Evolutionary conservation across 768 basidiomycete genomes (phyloP), one percentile per base, ranked within the genome.

Genomic region (Melanogaster broomeanus): DNA sequence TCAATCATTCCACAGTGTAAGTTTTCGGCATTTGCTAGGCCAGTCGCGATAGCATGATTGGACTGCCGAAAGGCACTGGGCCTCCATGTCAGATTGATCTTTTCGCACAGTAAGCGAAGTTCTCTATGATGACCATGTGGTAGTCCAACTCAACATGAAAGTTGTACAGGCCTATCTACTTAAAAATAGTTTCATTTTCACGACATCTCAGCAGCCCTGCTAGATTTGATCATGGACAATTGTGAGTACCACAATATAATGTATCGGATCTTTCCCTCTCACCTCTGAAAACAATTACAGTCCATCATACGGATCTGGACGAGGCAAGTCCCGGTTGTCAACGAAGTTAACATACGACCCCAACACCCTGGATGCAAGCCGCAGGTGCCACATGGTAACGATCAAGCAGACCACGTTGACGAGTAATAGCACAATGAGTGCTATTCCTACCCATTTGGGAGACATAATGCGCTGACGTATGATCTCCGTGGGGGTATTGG

Each of bases 251-350:
- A 31, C 12, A 31, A 31, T 31, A n/a, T 10, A 31, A 31, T 27
- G 25, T 4, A 8, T 4, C 4, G 25, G 4, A 27, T 31, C 12
- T 31, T 31, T 31, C 2, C 31, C 12, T 31, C 28, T 30, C 13
- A 40, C 21, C 33, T 21, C 21, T 16, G 39, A 16, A 35, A 31
- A 30, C 15, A 21, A 48, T 67, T 43, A 67, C 41, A 69, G 57
- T 39, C 66, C 66, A 43, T 69, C 63, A 42, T 67, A 69, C 10
- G 53, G 65, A 45, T 69, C 61, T 16, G 65, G 67, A 19, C 62
- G 62, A 44, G 66, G 62, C 18, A 67, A 56, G 41, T 59, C 40
- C n/a, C 65, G 58, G 12, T 67, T 64, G 33, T 67, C 66, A 1
- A 55, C 40, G 39, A 54, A 57, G 18, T 38, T 53, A 41, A 65